Conservation (phyloP, 2,329 filamentous ascomycete genomes). For the Sarocladiaceae sp. region DNA sequence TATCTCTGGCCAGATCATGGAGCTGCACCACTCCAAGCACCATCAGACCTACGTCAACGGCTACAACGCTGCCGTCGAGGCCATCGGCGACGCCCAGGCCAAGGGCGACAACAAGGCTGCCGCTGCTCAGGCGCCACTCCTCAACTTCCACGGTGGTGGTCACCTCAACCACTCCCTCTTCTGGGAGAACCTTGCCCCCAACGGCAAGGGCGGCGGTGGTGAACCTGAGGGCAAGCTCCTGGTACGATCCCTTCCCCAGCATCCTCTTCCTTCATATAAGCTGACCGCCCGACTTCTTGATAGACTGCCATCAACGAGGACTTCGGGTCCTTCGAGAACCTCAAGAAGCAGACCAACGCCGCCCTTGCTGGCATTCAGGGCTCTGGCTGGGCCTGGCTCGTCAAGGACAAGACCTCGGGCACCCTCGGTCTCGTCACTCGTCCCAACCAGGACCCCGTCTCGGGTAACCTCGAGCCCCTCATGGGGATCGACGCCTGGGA, state of each 20-base stretch:
- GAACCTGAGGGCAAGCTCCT: conserved; percentile 57
- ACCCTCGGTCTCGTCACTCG: conserved; percentile 61
- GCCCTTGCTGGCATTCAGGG: conserved; percentile 73
- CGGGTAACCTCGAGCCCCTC: conserved; percentile 74
- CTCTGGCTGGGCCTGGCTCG: conserved; percentile 86
- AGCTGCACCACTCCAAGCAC: conserved; percentile 90
- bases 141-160: conserved; percentile 79
- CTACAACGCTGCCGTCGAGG: conserved; percentile 73
- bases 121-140: conserved; percentile 42
- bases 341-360: conserved; percentile 61
- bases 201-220: conserved; percentile 55
- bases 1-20: conserved; percentile 90
- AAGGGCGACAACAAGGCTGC: conserved; percentile 52
- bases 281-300: background rate
- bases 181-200: conserved; percentile 74
- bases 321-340: conserved; percentile 60
- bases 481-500: conserved; percentile 94
- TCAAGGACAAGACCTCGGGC: conserved; percentile 60
- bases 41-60: conserved; percentile 90
- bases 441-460: conserved; percentile 84
- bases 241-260: conserved; percentile 28
- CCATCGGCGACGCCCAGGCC: conserved; percentile 58
- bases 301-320: conserved; percentile 54
- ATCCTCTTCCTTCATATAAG: conserved; percentile 34
- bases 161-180: conserved; percentile 85